Conservation (phyloP, 345 rosid species). For the Litchi chinensis region DNA sequence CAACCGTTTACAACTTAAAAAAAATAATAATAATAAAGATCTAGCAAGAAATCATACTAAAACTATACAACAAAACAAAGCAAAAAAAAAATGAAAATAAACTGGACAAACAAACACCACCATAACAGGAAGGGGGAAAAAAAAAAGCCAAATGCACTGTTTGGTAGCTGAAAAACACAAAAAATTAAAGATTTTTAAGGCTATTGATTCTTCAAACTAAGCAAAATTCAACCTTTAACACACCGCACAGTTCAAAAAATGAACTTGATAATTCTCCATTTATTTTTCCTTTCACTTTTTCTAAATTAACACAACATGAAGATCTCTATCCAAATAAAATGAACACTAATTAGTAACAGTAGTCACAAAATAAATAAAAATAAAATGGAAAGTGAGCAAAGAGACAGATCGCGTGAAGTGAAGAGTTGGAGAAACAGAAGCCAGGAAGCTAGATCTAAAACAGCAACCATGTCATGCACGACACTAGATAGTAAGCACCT, state of each 20-base stretch:
- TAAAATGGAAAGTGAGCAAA: neutral
- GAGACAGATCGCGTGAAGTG: slow-evolving; percentile 32
- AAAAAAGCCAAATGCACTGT: neutral
- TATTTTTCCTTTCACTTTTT: neutral
- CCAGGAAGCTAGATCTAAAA: neutral
- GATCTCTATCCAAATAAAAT: neutral
- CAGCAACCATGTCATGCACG: neutral
- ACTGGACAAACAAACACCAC: neutral
- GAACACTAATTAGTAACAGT: neutral
- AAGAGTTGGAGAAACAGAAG: neutral
- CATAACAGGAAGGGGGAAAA: neutral
- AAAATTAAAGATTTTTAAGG: neutral
- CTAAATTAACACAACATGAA: slow-evolving; percentile 9
- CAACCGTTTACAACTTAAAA: neutral
- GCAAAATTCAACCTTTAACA: neutral
- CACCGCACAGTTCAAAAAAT: neutral
- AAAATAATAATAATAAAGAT: neutral
- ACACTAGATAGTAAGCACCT: slow-evolving; percentile 32
- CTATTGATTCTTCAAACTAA: neutral
- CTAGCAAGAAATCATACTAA: neutral
- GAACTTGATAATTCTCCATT: neutral
- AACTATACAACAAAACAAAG: slow-evolving; percentile 2
- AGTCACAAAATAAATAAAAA: neutral
- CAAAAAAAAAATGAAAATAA: neutral
- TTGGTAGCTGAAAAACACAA: neutral